A percentile compares a stretch with the other conserved stretches of the same genome.
Conservation (phyloP, 2,329 filamentous ascomycete species). For the Aspergillus awamori region DNA sequence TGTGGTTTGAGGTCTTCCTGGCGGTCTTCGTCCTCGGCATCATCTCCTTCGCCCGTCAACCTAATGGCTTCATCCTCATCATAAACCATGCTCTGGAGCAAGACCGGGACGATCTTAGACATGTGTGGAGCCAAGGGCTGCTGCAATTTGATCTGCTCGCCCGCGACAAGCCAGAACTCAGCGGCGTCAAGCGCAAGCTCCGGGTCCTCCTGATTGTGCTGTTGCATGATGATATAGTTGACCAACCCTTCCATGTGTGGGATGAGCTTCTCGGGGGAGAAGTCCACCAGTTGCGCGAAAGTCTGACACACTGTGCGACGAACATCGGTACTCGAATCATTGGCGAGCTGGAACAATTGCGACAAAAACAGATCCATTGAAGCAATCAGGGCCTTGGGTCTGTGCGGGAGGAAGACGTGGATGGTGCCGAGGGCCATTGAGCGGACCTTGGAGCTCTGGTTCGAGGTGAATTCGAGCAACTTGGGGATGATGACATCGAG, state of each 20-base stretch:
- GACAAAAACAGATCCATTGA: conserved; percentile 80
- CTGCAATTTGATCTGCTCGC: conserved; percentile 82
- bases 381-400: conserved; percentile 77
- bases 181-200: conserved; percentile 92
- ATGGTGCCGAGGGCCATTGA: conserved; percentile 79
- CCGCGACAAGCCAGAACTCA: conserved; percentile 95
- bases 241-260: conserved; percentile 87
- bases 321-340: conserved; percentile 77
- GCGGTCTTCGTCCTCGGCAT: conserved; percentile 89
- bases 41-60: conserved; percentile 80
- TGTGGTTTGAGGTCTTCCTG: conserved; percentile 88
- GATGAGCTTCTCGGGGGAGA: conserved; percentile 83
- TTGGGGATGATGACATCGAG: conserved; percentile 88
- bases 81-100: conserved; percentile 95
- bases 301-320: conserved; percentile 90
- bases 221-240: conserved; percentile 89
- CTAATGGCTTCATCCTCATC: conserved; percentile 88
- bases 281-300: conserved; percentile 89
- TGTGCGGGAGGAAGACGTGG: conserved; percentile 87
- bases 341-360: conserved; percentile 78
- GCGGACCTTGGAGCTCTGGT: conserved; percentile 74
- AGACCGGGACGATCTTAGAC: conserved; percentile 80
- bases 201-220: conserved; percentile 77
- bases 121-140: conserved; percentile 76
- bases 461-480: conserved; percentile 82